phyloP scores from a whole-genome alignment of 441 rosid genomes.

The Dalechampia spathulata region DNA sequence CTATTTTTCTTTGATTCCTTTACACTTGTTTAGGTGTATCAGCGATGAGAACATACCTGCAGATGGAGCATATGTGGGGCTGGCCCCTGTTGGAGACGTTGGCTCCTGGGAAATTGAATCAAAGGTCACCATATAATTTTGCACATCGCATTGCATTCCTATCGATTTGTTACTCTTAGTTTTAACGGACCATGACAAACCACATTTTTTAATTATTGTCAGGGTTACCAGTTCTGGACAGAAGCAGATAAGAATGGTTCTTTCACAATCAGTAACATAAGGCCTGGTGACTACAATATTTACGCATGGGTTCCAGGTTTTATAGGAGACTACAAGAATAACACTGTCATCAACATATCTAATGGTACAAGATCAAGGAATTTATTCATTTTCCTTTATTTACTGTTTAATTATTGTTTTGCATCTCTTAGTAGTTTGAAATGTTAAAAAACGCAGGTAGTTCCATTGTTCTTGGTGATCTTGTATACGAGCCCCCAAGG shows the following conservation, averaged over 20 bases:
- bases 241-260: slow-evolving; percentile 36
- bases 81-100: slow-evolving; percentile 61
- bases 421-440: neutral
- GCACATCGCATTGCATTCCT: neutral
- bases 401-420: neutral
- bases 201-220: neutral
- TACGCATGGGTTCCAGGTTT: slow-evolving; percentile 66
- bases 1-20: neutral
- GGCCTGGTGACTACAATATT: slow-evolving; percentile 36
- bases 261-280: slow-evolving; percentile 34
- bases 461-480: slow-evolving; percentile 36
- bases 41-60: slow-evolving; percentile 29
- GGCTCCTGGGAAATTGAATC: slow-evolving; percentile 85
- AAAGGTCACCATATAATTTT: slow-evolving; percentile 33
- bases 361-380: neutral
- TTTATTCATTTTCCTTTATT: neutral
- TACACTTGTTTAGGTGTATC: slow-evolving; percentile 25
- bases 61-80: slow-evolving; percentile 50
- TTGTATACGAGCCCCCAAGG: slow-evolving; percentile 63
- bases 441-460: slow-evolving; percentile 36
- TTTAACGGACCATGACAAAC: slow-evolving; percentile 1
- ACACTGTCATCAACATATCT: slow-evolving; percentile 26
- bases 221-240: slow-evolving; percentile 66
- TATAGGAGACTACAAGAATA: slow-evolving; percentile 45
- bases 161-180: too few species aligned